Evolutionary conservation across 306 rosid species (phyloP).

Genomic region (Fragaria iinumae): DNA sequence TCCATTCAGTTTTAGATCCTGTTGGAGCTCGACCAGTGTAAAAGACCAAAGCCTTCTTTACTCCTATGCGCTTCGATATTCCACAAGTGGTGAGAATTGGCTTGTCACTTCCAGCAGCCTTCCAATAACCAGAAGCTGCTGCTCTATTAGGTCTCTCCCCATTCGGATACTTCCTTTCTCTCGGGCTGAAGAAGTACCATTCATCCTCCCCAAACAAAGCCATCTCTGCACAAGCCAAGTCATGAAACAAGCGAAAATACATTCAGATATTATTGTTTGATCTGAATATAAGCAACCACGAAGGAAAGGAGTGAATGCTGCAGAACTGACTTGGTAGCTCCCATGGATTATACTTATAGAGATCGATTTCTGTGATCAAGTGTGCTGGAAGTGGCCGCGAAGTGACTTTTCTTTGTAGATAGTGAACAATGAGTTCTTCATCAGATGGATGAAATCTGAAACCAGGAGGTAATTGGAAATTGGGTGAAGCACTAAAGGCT

Average conservation of each 20-base stretch:
- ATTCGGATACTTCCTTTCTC: slow-evolving; percentile 62
- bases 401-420: slow-evolving; percentile 53
- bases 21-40: slow-evolving; percentile 56
- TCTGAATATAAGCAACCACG: slow-evolving; percentile 4
- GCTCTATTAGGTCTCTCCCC: slow-evolving; percentile 74
- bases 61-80: slow-evolving; percentile 45
- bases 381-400: slow-evolving; percentile 69
- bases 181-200: slow-evolving; percentile 72
- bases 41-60: slow-evolving; percentile 69
- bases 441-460: slow-evolving; percentile 86
- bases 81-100: slow-evolving; percentile 55
- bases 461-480: slow-evolving; percentile 63
- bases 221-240: slow-evolving; percentile 46
- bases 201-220: slow-evolving; percentile 73
- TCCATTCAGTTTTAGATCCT: slow-evolving; percentile 63
- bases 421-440: slow-evolving; percentile 79
- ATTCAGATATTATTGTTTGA: slow-evolving; percentile 8
- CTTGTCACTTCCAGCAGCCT: slow-evolving; percentile 68
- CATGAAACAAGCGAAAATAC: background rate
- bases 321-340: slow-evolving; percentile 65
- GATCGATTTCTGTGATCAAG: slow-evolving; percentile 64
- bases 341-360: slow-evolving; percentile 72
- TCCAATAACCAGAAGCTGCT: slow-evolving; percentile 72
- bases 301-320: slow-evolving; percentile 21
- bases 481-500: background rate